A percentile compares a stretch with the other conserved stretches of the same genome.
Conservation (phyloP, 495 filamentous ascomycete species). For the Collariella sp. region DNA sequence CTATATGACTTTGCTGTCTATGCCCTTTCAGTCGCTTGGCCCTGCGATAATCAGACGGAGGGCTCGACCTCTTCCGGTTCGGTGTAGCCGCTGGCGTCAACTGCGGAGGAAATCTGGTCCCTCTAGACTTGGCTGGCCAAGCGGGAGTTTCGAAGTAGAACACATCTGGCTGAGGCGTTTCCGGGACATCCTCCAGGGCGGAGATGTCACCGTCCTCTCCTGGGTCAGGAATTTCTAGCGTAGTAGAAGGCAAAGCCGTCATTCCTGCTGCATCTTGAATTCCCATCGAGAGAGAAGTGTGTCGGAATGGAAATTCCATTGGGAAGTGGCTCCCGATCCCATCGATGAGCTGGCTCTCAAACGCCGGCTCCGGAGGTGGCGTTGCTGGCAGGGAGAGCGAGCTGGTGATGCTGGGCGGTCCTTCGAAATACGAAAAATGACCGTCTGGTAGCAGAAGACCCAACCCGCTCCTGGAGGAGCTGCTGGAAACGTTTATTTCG, state of each 20-base stretch:
- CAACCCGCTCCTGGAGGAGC: not conserved
- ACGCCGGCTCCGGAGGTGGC: constrained; percentile 12
- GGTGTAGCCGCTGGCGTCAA: constrained; percentile 17
- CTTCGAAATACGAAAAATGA: not conserved
- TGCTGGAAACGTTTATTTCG: not conserved
- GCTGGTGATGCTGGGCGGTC: not conserved
- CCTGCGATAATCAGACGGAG: constrained; percentile 9
- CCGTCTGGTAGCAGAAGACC: not conserved
- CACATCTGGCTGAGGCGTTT: constrained; percentile 73
- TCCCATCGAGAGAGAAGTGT: constrained; percentile 9
- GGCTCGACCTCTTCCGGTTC: constrained; percentile 9
- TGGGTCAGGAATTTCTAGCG: not conserved
- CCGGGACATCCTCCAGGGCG: constrained; percentile 57
- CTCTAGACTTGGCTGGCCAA: not conserved
- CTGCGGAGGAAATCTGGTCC: not conserved
- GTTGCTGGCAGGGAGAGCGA: constrained; percentile 1
- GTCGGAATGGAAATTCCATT: constrained; percentile 6
- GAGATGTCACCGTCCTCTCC: not conserved
- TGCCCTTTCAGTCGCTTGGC: constrained; percentile 3
- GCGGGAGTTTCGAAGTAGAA: not conserved
- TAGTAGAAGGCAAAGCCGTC: not conserved
- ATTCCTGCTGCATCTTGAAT: not conserved
- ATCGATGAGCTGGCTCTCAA: constrained; percentile 8
- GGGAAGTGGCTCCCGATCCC: constrained; percentile 16
- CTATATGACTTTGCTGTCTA: not conserved